Percentiles rank a stretch among this genome's conserved stretches.
Conservation (phyloP, 2,329 filamentous ascomycete genomes). For the Fusarium begoniae region DNA sequence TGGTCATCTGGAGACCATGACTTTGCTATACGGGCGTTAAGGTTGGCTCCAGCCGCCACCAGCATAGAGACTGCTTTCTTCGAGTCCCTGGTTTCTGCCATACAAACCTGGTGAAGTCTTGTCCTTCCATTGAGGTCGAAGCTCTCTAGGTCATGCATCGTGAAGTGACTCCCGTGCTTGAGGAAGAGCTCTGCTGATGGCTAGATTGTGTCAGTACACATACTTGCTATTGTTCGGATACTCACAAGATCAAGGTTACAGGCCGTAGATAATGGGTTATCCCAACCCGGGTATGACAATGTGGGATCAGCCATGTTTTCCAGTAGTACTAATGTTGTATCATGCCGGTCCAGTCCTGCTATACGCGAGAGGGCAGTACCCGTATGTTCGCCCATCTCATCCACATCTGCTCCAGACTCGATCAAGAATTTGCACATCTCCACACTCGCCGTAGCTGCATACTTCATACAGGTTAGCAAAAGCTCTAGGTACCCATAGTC, state of each 20-base stretch:
- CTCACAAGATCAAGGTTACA: slow-evolving; percentile 12
- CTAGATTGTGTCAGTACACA: neutral
- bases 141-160: slow-evolving; percentile 3
- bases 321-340: slow-evolving; percentile 5
- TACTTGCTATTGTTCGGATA: fast-evolving
- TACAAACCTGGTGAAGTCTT: slow-evolving; percentile 4
- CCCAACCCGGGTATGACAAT: neutral
- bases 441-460: slow-evolving; percentile 3
- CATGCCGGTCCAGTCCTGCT: neutral
- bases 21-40: neutral
- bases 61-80: slow-evolving; percentile 4
- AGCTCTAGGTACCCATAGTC: fast-evolving
- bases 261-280: neutral
- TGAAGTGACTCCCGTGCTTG: neutral
- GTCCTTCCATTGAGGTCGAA: slow-evolving; percentile 6
- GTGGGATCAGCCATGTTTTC: slow-evolving; percentile 25
- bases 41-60: neutral
- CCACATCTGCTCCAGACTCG: slow-evolving; percentile 18
- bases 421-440: slow-evolving; percentile 27
- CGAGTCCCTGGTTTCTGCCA: slow-evolving; percentile 1
- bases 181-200: slow-evolving; percentile 2
- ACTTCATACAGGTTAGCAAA: neutral
- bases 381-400: slow-evolving; percentile 14
- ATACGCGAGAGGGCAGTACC: slow-evolving; percentile 12
- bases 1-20: slow-evolving; percentile 17